Evolutionary conservation across 345 rosid genomes (phyloP), one percentile per base, ranked within the genome.

Genomic region (Euphorbia tirucalli): DNA sequence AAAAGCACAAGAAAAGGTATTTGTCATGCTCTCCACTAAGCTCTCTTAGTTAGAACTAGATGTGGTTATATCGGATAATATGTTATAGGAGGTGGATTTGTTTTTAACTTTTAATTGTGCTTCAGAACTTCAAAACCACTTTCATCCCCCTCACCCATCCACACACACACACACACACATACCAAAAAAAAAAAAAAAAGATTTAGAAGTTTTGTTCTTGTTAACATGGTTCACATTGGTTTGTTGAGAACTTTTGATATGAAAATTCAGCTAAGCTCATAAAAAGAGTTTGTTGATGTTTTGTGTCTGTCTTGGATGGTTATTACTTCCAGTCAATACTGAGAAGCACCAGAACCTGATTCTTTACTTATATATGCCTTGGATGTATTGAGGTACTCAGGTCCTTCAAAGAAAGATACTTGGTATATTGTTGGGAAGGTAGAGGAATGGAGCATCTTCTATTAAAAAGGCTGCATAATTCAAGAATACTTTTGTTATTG

Each of bases 1-100:
- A 25, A 92, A 87, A 75, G 97, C 85, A 67, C 87, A 50, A 82
- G 98, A 92, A 71, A 90, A 89, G 93, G 97, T 93, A 82, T 37
- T 60, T 61, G 44, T 66, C 48, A 52, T 68, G 58, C n/a, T n/a
- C 57, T 66, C 28, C 21, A n/a, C 21, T 63, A 30, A 41, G 11
- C 52, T 41, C 35, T 15, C n/a, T 43, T 27, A 65, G 27, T 64
- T 65, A 11, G 9, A 65, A 41, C 25, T 11, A 24, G 13, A 37
- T 32, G 6, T 63, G 27, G 31, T 25, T 65, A 15, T 43, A 9
- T 43, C 13, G 22, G 7, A 28, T 24, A 24, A 30, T 11, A 11
- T 65, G 22, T 43, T 65, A 3, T 32, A 14, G 25, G 7, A 65
- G 24, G 43, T 63, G 66, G 30, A n/a, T 39, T 63, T 63, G 66